Evolutionary conservation across 345 rosid genomes (phyloP).

Genomic region (Balakata baccata): DNA sequence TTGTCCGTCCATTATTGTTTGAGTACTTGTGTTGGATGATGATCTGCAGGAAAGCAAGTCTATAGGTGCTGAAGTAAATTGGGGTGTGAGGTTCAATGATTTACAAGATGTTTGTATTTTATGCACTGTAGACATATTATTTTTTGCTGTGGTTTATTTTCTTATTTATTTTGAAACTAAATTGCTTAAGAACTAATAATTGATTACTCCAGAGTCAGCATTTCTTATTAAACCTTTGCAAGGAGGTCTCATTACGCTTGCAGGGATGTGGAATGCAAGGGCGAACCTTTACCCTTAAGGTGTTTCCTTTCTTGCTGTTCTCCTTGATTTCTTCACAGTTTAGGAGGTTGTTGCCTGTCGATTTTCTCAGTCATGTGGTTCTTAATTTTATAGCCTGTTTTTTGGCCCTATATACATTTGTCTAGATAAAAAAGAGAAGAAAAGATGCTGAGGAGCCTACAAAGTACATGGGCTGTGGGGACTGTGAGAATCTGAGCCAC

Average conservation of each 20-base stretch:
- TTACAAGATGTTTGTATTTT: conserved; percentile 63
- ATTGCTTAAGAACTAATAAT: conserved; percentile 12
- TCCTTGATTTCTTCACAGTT: conserved; percentile 16
- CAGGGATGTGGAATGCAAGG: conserved; percentile 83
- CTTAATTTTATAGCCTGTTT: conserved; percentile 6
- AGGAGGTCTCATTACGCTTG: conserved; percentile 82
- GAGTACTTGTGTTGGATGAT: conserved; percentile 14
- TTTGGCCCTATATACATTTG: conserved; percentile 13
- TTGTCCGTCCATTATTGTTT: neutral
- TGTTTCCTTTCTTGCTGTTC: conserved; percentile 15
- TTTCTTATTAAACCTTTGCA: conserved; percentile 75
- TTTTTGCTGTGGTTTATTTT: conserved; percentile 11
- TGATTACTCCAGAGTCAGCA: conserved; percentile 52
- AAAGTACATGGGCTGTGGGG: conserved; percentile 93
- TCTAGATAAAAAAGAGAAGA: conserved; percentile 80
- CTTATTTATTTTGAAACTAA: conserved; percentile 5
- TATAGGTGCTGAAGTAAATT: conserved; percentile 90
- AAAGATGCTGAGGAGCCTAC: conserved; percentile 71
- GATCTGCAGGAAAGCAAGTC: conserved; percentile 81
- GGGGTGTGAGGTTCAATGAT: conserved; percentile 90
- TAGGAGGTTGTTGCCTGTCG: neutral
- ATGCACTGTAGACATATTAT: neutral
- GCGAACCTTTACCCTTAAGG: conserved; percentile 86
- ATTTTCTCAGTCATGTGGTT: neutral
- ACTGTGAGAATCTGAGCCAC: conserved; percentile 84